Evolutionary conservation across 2,329 filamentous ascomycete genomes (phyloP).

Genomic region (Aspergillus transmontanensis): DNA sequence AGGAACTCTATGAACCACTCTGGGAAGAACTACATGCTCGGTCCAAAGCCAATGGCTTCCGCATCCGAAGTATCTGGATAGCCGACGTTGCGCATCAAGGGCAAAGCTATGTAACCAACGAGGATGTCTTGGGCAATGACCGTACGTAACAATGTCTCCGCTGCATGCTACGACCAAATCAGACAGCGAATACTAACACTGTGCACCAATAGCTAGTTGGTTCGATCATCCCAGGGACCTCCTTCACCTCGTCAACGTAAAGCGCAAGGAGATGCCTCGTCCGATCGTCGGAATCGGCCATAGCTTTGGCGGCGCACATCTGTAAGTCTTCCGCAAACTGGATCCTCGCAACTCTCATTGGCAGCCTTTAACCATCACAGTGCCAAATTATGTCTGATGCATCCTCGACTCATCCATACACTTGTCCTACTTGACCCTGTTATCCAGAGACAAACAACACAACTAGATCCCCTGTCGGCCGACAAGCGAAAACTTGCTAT

Average conservation of each 20-base stretch:
- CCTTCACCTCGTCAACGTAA: slow-evolving; percentile 80
- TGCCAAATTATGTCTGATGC: slow-evolving; percentile 69
- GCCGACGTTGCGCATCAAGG: slow-evolving; percentile 88
- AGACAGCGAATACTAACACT: slow-evolving; percentile 9
- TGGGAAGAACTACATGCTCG: slow-evolving; percentile 77
- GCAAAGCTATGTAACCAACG: slow-evolving; percentile 75
- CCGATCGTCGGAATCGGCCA: slow-evolving; percentile 85
- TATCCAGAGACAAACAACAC: slow-evolving; percentile 58
- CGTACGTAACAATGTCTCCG: slow-evolving; percentile 56
- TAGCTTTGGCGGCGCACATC: slow-evolving; percentile 78
- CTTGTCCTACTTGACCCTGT: slow-evolving; percentile 85
- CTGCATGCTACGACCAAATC: neutral
- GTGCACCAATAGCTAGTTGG: slow-evolving; percentile 68
- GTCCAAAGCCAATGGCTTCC: slow-evolving; percentile 62
- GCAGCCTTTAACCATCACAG: slow-evolving; percentile 26
- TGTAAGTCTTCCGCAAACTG: slow-evolving; percentile 46
- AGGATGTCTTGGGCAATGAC: slow-evolving; percentile 76
- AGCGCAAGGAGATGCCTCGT: slow-evolving; percentile 76
- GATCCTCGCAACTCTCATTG: neutral
- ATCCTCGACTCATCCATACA: slow-evolving; percentile 77
- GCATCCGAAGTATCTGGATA: slow-evolving; percentile 84
- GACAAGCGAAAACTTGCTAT: slow-evolving; percentile 28
- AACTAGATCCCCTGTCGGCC: slow-evolving; percentile 29
- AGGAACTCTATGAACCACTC: slow-evolving; percentile 90
- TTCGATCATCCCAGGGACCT: slow-evolving; percentile 83